Conservation (phyloP, 306 rosid genomes). For the Dicorynia guianensis region DNA sequence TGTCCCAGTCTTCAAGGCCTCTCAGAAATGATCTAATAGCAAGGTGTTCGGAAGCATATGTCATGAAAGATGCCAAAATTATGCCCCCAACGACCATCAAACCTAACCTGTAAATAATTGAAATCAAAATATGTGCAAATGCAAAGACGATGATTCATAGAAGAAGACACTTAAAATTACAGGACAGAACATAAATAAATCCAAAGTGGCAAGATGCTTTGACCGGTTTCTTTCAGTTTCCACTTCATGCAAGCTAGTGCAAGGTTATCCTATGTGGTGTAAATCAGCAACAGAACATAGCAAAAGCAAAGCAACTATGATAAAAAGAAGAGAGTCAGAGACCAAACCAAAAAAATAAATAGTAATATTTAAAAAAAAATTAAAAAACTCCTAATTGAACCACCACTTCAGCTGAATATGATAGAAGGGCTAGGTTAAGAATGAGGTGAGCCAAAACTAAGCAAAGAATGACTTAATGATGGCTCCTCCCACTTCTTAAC, state of each 20-base stretch:
- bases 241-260: not conserved
- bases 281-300: slow-evolving; percentile 9
- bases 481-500: slow-evolving; percentile 4
- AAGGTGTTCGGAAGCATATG: slow-evolving; percentile 82
- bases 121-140: slow-evolving; percentile 21
- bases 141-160: not conserved
- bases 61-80: slow-evolving; percentile 78
- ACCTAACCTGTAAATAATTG: slow-evolving; percentile 66
- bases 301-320: not conserved
- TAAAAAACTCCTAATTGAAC: slow-evolving; percentile 26
- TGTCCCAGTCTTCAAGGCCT: slow-evolving; percentile 69
- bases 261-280: not conserved
- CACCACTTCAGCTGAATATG: slow-evolving; percentile 1
- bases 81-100: slow-evolving; percentile 78
- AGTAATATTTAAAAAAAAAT: not conserved
- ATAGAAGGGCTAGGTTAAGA: not conserved
- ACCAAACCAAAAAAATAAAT: not conserved
- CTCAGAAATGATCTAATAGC: slow-evolving; percentile 78
- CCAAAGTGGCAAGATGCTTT: slow-evolving; percentile 17
- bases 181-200: not conserved
- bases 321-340: slow-evolving; percentile 12
- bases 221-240: slow-evolving; percentile 4
- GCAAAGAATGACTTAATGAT: slow-evolving; percentile 3
- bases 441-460: not conserved
- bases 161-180: not conserved